A percentile compares a stretch with the other conserved stretches of the same genome.
Conservation (phyloP, 169 alveolate genomes). For the Plasmodium coatneyi region DNA sequence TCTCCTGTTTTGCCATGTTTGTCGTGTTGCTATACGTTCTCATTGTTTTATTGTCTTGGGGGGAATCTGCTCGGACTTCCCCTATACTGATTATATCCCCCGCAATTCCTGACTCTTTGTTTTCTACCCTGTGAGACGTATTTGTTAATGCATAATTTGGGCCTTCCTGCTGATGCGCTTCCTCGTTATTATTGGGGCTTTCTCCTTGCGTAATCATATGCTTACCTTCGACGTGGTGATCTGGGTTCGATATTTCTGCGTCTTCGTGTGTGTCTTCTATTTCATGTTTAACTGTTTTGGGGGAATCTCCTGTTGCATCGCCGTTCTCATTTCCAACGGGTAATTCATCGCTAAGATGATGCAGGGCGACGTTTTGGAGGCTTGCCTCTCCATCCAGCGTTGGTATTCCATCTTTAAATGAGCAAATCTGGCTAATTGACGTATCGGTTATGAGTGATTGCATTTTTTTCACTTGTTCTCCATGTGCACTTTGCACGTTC, state of each 20-base stretch:
- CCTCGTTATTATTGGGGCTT: background rate
- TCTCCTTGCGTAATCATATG: background rate
- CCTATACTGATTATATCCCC: background rate
- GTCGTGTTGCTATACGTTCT: background rate
- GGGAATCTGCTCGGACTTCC: background rate
- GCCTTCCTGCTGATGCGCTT: background rate
- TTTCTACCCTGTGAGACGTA: background rate
- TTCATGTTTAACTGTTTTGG: constrained; percentile 4
- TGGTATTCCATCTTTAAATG: background rate
- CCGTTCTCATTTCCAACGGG: background rate
- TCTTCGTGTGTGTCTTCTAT: background rate
- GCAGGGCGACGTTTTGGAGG: background rate
- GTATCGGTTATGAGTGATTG: background rate
- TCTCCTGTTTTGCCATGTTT: constrained; percentile 5
- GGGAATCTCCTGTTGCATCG: background rate
- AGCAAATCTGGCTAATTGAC: background rate
- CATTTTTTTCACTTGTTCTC: background rate
- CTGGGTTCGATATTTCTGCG: background rate
- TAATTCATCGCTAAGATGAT: background rate
- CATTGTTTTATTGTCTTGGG: background rate
- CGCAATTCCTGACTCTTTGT: background rate
- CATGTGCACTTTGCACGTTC: background rate
- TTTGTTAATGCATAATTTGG: background rate
- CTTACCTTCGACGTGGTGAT: background rate
- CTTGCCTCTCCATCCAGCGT: background rate